Conservation (phyloP, 2,329 filamentous ascomycete genomes). For the Fusarium oxysporum region DNA sequence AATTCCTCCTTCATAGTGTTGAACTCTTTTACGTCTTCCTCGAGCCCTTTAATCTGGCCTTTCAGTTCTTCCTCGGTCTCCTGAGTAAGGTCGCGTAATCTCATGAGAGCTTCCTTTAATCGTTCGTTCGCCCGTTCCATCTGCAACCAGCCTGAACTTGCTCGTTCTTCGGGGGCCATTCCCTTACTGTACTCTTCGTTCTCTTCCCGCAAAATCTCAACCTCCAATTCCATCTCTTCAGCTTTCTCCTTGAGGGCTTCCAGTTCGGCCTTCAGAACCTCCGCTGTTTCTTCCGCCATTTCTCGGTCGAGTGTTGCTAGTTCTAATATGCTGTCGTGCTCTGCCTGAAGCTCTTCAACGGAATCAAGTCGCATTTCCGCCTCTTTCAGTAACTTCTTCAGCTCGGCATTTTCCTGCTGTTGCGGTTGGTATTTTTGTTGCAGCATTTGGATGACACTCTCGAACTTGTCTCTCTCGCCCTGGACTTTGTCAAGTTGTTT, state of each 20-base stretch:
- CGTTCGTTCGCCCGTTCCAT: conserved; percentile 92
- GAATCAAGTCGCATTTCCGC: conserved; percentile 74
- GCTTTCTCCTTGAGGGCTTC: conserved; percentile 79
- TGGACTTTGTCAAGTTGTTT: conserved; percentile 82
- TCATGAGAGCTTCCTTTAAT: conserved; percentile 84
- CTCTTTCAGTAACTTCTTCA: conserved; percentile 83
- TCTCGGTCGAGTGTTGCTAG: conserved; percentile 90
- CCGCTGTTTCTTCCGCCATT: conserved; percentile 94
- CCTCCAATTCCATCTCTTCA: conserved; percentile 88
- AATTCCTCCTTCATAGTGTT: conserved; percentile 75
- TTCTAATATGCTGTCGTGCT: conserved; percentile 87
- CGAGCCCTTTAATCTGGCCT: conserved; percentile 78
- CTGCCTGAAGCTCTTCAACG: conserved; percentile 79
- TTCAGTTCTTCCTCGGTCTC: conserved; percentile 85
- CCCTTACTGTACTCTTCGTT: conserved; percentile 85
- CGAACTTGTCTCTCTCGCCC: conserved; percentile 80
- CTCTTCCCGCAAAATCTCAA: conserved; percentile 88
- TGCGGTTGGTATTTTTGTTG: conserved; percentile 89
- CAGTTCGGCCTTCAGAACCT: conserved; percentile 83
- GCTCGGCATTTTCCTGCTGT: conserved; percentile 80
- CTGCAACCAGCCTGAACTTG: conserved; percentile 88
- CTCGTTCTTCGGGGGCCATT: conserved; percentile 88
- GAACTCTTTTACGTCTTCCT: conserved; percentile 78
- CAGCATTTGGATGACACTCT: conserved; percentile 88
- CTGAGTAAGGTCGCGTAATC: conserved; percentile 87